These are phyloP conservation scores for Aphanomyces invadans DNA, from an alignment of 352 stramenopile species.

Conservation along the genomic window DNA sequence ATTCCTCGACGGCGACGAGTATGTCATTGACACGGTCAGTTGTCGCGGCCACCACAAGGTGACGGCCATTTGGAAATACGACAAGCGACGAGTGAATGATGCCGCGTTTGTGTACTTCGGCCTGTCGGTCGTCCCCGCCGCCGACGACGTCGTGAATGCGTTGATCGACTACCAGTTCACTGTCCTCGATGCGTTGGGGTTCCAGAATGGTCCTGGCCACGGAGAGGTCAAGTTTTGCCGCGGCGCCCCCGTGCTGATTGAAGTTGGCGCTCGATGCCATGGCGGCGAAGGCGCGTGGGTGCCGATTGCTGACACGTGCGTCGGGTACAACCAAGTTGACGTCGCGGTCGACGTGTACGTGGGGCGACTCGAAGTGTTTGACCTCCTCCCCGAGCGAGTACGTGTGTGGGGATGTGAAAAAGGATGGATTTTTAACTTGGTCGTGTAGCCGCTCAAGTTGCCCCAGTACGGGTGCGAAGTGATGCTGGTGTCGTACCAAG, in stretches of 20 bases:
- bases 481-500: slow-evolving; percentile 89
- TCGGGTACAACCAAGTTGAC: slow-evolving; percentile 92
- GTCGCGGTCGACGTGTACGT: slow-evolving; percentile 80
- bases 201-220: slow-evolving; percentile 66
- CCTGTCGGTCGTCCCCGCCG: slow-evolving; percentile 58
- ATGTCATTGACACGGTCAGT: slow-evolving; percentile 94
- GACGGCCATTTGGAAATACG: slow-evolving; percentile 95
- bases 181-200: slow-evolving; percentile 65
- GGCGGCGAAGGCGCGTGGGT: slow-evolving; percentile 92
- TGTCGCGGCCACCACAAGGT: slow-evolving; percentile 91
- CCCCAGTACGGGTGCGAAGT: slow-evolving; percentile 87
- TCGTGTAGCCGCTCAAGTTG: slow-evolving; percentile 42
- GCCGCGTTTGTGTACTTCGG: slow-evolving; percentile 94
- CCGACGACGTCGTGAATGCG: slow-evolving; percentile 52
- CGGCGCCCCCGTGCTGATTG: slow-evolving; percentile 87
- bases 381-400: slow-evolving; percentile 47
- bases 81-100: slow-evolving; percentile 93
- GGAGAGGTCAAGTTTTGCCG: slow-evolving; percentile 82
- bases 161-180: slow-evolving; percentile 81
- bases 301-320: slow-evolving; percentile 85
- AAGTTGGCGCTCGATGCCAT: slow-evolving; percentile 94
- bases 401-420: slow-evolving; percentile 13
- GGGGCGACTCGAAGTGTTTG: slow-evolving; percentile 40
- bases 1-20: slow-evolving; percentile 92
- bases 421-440: not conserved